Percentiles rank a stretch among this genome's conserved stretches.
Evolutionary conservation across 352 stramenopile species (phyloP).

Genomic region (Phytopythium oedochilum): DNA sequence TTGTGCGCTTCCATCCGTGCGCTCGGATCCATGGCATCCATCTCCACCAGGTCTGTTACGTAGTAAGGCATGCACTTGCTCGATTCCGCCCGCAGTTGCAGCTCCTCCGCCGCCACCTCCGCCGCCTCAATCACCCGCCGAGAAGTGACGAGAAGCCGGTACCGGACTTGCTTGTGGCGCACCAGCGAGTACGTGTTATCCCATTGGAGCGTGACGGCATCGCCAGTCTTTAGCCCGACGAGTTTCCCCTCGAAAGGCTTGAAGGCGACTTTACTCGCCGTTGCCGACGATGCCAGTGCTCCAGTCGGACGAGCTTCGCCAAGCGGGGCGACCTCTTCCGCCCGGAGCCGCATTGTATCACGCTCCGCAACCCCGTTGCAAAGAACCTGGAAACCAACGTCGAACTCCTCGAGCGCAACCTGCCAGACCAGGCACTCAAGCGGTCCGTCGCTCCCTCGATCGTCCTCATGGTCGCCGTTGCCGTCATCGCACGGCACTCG

Average conservation of each 20-base stretch:
- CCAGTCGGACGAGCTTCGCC: no score
- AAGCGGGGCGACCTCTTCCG: background rate
- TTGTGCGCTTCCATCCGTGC: background rate
- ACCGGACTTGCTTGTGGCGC: constrained; percentile 58
- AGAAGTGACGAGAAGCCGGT: constrained; percentile 46
- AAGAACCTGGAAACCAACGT: constrained; percentile 60
- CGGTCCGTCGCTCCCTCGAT: constrained; percentile 2
- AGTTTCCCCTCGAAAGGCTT: constrained; percentile 30
- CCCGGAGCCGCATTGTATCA: constrained; percentile 33
- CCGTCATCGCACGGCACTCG: constrained; percentile 12
- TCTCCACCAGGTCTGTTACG: constrained; percentile 26
- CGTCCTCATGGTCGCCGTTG: constrained; percentile 5
- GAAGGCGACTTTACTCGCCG: background rate
- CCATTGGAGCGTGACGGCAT: constrained; percentile 58
- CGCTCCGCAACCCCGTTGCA: constrained; percentile 29
- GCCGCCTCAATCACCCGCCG: constrained; percentile 34
- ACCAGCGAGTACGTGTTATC: constrained; percentile 78
- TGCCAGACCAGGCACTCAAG: constrained; percentile 55
- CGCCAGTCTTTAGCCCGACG: constrained; percentile 20
- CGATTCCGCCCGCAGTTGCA: constrained; percentile 4
- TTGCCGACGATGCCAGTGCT: background rate
- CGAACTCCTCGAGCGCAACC: constrained; percentile 52
- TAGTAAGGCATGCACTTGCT: constrained; percentile 26
- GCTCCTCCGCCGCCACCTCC: constrained; percentile 43
- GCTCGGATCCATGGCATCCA: constrained; percentile 10